Evolutionary conservation across 176 grass and related monocot species (phyloP), one percentile per base, ranked within the genome.

Genomic region (Triticum urartu): DNA sequence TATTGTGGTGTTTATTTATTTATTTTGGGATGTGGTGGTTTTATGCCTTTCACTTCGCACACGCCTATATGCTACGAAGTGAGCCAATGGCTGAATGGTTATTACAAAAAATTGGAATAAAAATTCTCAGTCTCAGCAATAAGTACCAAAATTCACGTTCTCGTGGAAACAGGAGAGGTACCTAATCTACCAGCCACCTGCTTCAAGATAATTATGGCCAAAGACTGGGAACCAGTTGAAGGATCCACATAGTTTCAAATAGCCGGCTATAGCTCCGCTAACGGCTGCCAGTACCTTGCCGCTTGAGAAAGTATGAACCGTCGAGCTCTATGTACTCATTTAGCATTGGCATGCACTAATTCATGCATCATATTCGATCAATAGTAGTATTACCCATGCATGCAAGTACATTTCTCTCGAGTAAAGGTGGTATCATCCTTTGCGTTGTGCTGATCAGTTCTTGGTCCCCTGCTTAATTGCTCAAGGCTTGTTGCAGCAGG

Each of bases 401-500:
- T 81, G 28, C 64, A 22, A 18, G 22, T 35, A 26, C 32, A 39
- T 81, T 63, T 21, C 45, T 81, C 68, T 8, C 50, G 15, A 7
- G 38, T 64, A 65, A 24, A 69, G 6, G 26, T 17, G 6, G 26
- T 17, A 20, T 21, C 54, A 56, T 34, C 52, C 4, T 18, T 64
- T 58, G 47, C 47, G 52, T 18, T 34, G 8, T 77, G 74, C 9
- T n/a, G 26, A 68, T 79, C 32, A 50, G 68, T 56, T 68, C 79
- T 89, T 20, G 66, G 34, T 36, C 39, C n/a, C 40, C 26, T 72
- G 52, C 39, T 40, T 15, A 64, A 11, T 28, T 9, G 12, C 42
- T 86, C 52, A 91, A 45, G 67, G 79, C 71, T 94, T 92, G 59
- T 68, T 87, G 85, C 88, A 86, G 85, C 95, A 97, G 61, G 88